Conservation (phyloP, 2,329 filamentous ascomycete species). For the Colletotrichum sp. region DNA sequence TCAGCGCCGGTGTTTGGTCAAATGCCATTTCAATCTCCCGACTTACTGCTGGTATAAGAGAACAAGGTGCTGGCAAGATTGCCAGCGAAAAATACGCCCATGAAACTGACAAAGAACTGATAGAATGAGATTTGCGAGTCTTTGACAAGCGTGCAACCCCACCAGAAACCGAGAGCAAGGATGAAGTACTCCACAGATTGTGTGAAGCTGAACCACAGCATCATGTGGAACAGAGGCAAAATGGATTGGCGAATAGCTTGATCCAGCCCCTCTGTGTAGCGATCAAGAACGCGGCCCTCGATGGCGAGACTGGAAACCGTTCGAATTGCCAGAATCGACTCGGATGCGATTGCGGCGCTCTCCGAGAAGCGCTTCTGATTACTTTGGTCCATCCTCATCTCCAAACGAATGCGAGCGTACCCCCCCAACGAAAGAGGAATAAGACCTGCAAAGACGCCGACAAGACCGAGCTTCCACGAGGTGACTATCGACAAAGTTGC, state of each 20-base stretch:
- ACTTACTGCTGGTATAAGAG: background rate
- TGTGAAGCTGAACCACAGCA: conserved; percentile 29
- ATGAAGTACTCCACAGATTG: conserved; percentile 35
- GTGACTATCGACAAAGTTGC: conserved; percentile 43
- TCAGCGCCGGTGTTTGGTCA: background rate
- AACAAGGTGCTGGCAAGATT: background rate
- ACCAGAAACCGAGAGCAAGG: conserved; percentile 41
- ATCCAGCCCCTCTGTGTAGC: conserved; percentile 36
- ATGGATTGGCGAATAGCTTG: conserved; percentile 13
- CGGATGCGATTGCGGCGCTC: conserved; percentile 50
- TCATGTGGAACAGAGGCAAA: conserved; percentile 23
- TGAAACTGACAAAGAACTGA: conserved; percentile 31
- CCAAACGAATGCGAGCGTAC: conserved; percentile 47
- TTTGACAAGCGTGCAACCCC: background rate
- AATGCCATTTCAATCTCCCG: background rate
- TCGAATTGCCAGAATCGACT: conserved; percentile 48
- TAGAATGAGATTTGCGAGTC: background rate
- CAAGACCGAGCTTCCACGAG: conserved; percentile 50
- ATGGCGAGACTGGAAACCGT: conserved; percentile 46
- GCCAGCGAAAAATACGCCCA: conserved; percentile 33
- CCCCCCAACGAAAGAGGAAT: conserved; percentile 44
- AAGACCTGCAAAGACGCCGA: conserved; percentile 45
- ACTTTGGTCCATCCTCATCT: conserved; percentile 39
- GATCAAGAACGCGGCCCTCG: conserved; percentile 27
- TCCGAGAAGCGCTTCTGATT: conserved; percentile 38